Evolutionary conservation across 352 stramenopile genomes (phyloP), one percentile per base, ranked within the genome.

Genomic region (Achlya hypogyna): DNA sequence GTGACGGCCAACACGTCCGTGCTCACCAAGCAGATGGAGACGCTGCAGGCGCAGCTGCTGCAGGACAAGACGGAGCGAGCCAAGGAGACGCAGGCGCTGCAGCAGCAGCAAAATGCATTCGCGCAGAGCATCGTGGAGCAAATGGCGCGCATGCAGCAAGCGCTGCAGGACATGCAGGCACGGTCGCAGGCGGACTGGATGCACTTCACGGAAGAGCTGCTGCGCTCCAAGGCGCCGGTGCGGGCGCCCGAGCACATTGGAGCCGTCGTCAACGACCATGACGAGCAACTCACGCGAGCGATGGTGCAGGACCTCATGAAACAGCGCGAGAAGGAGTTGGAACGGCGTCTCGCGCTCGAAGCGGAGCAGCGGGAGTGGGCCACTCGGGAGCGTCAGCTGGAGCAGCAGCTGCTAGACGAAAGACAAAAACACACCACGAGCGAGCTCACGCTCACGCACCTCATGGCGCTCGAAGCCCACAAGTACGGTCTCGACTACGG

Each of bases 111-210:
- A 42, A 71, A 68, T 2, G 71, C 87, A 22, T 62, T 93, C 4
- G 76, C 67, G 14, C 68, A 71, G 0, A 75, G 84, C 8, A 63
- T 93, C 28, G 74, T 79, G 4, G 64, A 69, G 5, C 85, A 87
- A 43, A 86, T 90, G 81, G 67, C 65, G 40, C 87, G 79, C 29
- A 43, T 93, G 14, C 81, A 91, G 51, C 43, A 70, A 0, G 75
- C 77, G 23, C 70, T 93, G 1, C 53, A 77, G 1, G 79, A 82
- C 18, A 91, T 93, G 28, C 79, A 93, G 47, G 75, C 69, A 49
- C 87, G 87, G 32, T 78, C 89, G 23, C 78, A 88, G 42, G 53
- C 72, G 16, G 84, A 91, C 54, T 78, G 90, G 71, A 75, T 78
- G 54, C 74, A 75, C 20, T 87, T 86, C 53, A 87, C 79, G 0